phyloP scores from a whole-genome alignment of 1,284 basidiomycete species.

The Rhodofomes roseus region DNA sequence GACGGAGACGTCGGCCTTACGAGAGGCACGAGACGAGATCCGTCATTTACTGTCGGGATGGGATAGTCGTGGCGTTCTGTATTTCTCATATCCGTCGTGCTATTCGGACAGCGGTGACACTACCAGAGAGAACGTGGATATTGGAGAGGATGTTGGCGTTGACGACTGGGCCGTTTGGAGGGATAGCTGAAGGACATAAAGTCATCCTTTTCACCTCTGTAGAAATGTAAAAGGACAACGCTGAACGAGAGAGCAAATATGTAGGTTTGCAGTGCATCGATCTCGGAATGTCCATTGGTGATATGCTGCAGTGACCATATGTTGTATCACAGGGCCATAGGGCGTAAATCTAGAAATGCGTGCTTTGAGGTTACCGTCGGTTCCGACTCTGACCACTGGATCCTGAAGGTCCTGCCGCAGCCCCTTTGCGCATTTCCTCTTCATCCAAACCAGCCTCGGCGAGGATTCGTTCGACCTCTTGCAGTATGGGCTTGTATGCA shows the following conservation, averaged over 20 bases:
- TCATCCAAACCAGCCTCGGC: conserved; percentile 86
- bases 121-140: not conserved
- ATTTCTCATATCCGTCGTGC: not conserved
- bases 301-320: too few relatives aligned
- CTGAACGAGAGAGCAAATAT: not conserved
- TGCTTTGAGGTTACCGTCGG: conserved; percentile 34
- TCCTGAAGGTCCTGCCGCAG: conserved; percentile 35
- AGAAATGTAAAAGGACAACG: too few relatives aligned
- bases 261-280: not conserved
- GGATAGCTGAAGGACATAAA: not conserved
- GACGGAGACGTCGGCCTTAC: not conserved
- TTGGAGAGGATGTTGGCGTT: not conserved
- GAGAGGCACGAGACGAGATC: not conserved
- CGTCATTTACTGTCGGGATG: not conserved
- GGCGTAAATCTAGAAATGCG: too few relatives aligned
- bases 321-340: too few relatives aligned
- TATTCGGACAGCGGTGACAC: not conserved
- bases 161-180: not conserved
- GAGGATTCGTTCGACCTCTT: conserved; percentile 83
- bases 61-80: not conserved
- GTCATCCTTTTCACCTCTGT: too few relatives aligned
- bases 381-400: conserved; percentile 49
- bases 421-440: conserved; percentile 66
- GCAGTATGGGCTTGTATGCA: conserved; percentile 74
- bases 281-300: too few relatives aligned